Percentiles rank a stretch among this genome's conserved stretches.
phyloP scores from a whole-genome alignment of 164 flowering plant species.

The Sedum album region DNA sequence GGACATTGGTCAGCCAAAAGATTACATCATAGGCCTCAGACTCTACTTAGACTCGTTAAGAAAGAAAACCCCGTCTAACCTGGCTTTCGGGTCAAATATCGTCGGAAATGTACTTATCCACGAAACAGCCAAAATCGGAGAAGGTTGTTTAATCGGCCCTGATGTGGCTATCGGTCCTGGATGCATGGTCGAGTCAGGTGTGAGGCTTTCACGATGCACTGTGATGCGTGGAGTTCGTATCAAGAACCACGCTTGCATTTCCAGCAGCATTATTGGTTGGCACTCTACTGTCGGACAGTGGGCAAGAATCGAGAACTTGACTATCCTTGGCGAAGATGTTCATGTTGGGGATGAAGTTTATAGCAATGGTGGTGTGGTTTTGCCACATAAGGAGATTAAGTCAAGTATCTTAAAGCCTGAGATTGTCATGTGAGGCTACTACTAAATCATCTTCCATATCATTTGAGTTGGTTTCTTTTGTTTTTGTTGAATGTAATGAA shows the following conservation, averaged over 20 bases:
- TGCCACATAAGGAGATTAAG: conserved; percentile 5
- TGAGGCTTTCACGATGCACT: conserved; percentile 90
- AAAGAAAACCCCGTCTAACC: conserved; percentile 58
- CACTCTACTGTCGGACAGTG: conserved; percentile 64
- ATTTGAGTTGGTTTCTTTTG: too few relatives aligned
- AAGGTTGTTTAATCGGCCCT: conserved; percentile 93
- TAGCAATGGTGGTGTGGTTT: conserved; percentile 5
- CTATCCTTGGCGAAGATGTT: conserved; percentile 1
- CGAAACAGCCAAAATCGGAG: conserved; percentile 83
- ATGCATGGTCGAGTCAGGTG: conserved; percentile 89
- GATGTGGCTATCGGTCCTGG: conserved; percentile 97
- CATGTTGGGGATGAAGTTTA: conserved; percentile 4
- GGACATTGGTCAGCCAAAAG: conserved; percentile 97
- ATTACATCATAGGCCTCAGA: conserved; percentile 85
- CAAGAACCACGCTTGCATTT: conserved; percentile 88
- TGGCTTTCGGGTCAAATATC: conserved; percentile 63
- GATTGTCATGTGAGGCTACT: conserved; percentile 1
- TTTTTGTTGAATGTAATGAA: background rate
- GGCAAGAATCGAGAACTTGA: background rate
- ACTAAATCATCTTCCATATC: background rate
- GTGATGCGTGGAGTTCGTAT: conserved; percentile 87
- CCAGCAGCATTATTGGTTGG: conserved; percentile 95
- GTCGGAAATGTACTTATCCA: conserved; percentile 86
- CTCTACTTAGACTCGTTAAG: conserved; percentile 76
- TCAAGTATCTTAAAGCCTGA: conserved; percentile 1